phyloP scores from a whole-genome alignment of 2,329 filamentous ascomycete genomes.

The Xylariaceae sp. region DNA sequence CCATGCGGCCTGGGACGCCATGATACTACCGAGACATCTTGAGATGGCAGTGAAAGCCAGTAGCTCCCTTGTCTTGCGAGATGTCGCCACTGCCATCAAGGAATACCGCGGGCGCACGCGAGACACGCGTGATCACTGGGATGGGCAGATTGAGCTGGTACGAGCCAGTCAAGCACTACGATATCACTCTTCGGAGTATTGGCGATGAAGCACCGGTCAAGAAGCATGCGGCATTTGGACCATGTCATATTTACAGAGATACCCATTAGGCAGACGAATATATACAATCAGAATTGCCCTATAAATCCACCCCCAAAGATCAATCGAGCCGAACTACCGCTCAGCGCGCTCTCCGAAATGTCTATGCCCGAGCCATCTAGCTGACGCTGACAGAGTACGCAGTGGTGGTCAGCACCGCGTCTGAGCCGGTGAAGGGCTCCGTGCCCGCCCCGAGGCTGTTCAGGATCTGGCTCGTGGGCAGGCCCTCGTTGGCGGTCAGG shows the following conservation, averaged over 20 bases:
- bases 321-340: no score
- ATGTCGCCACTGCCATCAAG: constrained; percentile 26
- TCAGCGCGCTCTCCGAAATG: no score
- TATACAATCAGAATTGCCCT: constrained; percentile 1
- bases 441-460: constrained; percentile 46
- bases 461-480: constrained; percentile 44
- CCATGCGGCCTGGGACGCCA: constrained; percentile 47
- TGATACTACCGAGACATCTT: constrained; percentile 33
- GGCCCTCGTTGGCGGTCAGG: constrained; percentile 38
- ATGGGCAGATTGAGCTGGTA: constrained; percentile 26
- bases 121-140: constrained; percentile 25
- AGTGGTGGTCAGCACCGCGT: constrained; percentile 37
- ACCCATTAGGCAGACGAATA: background rate
- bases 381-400: constrained; percentile 12
- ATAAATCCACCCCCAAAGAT: no score
- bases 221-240: background rate
- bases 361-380: constrained; percentile 4
- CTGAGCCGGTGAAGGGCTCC: constrained; percentile 45
- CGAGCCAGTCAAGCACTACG: constrained; percentile 10
- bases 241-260: constrained; percentile 4
- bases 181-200: constrained; percentile 20
- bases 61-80: constrained; percentile 12
- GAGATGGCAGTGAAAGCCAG: constrained; percentile 7
- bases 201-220: constrained; percentile 10
- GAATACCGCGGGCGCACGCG: constrained; percentile 22